Base-by-base conservation (phyloP, 2,329 filamentous ascomycete genomes). In the Epichloe elymi region DNA sequence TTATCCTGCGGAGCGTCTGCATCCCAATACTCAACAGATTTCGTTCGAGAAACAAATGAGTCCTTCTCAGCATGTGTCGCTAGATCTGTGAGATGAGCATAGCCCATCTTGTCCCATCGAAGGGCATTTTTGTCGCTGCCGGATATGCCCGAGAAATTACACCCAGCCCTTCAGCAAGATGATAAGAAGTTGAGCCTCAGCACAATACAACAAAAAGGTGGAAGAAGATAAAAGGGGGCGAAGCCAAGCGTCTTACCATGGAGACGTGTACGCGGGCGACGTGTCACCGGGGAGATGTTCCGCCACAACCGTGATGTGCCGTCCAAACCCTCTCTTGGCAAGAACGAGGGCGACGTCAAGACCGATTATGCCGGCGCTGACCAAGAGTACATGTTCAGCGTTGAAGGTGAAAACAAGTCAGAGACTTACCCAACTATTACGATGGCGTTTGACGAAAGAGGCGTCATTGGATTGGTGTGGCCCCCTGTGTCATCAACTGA, bases 311-410 rank as follows among this genome's bases (percentile, higher is more conserved):
- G 68, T 71, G n/a, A 65, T 60, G 6, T 55, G 54, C 1, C 54
- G 57, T 1, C 62, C 62, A 77, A 60, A 26, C 76, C 76, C 48
- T 78, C 72, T 62, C 38, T 65, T 65, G 3, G 69, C 70, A 3
- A 72, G 70, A 35, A 66, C 59, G 38, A 67, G 61, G 20, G 68
- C 65, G 4, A 79, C 68, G 26, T 70, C 70, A 19, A 68, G 60
- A 4, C 74, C 76, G 11, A 76, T 74, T 8, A 77, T 68, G 0
- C 76, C 76, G 0, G 75, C 79, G 4, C 76, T 76, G 30, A 4
- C 30, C 10, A 30, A 10, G 30, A 30, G 10, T 30, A 11, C 26
- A 30, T 30, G 26, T 30, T 30, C 8, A 11, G 30, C 30, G 30
- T 30, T 30, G 30, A 30, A 30, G 30, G 30, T 11, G 10, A 10